A percentile compares a stretch with the other conserved stretches of the same genome.
Conservation (phyloP, 805 yeast species). For the Torulaspora microellipsoides region DNA sequence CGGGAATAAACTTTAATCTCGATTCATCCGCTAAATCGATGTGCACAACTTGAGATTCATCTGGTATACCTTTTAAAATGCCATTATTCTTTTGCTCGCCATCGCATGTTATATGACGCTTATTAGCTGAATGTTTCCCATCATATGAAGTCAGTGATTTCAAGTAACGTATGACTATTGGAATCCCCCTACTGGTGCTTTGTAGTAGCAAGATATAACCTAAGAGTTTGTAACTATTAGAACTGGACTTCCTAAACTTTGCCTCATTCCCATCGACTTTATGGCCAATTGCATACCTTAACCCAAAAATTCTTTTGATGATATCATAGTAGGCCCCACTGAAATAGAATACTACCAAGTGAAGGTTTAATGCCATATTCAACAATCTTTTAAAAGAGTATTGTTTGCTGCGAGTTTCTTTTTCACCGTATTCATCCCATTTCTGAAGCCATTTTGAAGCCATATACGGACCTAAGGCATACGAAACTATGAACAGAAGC, state of each 20-base stretch:
- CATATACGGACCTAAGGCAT: constrained; percentile 59
- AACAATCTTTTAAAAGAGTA: constrained; percentile 38
- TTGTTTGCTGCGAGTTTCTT: constrained; percentile 12
- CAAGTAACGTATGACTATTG: constrained; percentile 3
- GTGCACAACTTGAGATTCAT: constrained; percentile 14
- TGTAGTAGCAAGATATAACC: constrained; percentile 61
- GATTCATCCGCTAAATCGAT: constrained; percentile 55
- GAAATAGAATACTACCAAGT: constrained; percentile 78
- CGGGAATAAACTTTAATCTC: constrained; percentile 64
- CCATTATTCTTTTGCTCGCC: background rate
- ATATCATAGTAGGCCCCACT: constrained; percentile 76
- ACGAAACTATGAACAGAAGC: constrained; percentile 54
- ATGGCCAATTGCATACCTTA: constrained; percentile 75
- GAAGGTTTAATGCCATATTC: constrained; percentile 57
- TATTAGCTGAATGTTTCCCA: background rate
- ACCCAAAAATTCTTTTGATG: constrained; percentile 70
- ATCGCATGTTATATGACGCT: no score
- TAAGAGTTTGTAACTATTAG: constrained; percentile 61
- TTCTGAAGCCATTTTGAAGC: constrained; percentile 31
- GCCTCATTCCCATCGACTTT: constrained; percentile 38
- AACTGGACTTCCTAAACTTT: constrained; percentile 34
- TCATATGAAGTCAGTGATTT: background rate
- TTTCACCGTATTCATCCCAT: constrained; percentile 8
- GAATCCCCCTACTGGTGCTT: constrained; percentile 14
- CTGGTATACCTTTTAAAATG: constrained; percentile 11